phyloP scores from a whole-genome alignment of 2,329 filamentous ascomycete species.

The Xylaria sp. region DNA sequence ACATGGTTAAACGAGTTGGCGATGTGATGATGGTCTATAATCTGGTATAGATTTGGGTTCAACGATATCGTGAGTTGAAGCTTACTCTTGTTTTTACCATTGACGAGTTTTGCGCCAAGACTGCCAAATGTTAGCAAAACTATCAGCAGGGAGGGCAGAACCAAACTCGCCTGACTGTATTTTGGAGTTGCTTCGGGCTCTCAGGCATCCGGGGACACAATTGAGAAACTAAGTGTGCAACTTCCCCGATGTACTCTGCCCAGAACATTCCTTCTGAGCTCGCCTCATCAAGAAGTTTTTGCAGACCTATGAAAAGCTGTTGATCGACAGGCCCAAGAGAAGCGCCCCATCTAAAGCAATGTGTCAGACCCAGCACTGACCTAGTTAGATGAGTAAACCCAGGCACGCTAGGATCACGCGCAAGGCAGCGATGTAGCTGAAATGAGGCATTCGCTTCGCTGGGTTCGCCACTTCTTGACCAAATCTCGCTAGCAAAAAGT shows the following conservation, averaged over 20 bases:
- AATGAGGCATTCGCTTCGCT: slow-evolving; percentile 65
- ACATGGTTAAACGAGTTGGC: slow-evolving; percentile 35
- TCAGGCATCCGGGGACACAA: slow-evolving; percentile 51
- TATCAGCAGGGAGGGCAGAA: neutral
- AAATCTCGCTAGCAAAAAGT: slow-evolving; percentile 57
- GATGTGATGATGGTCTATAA: slow-evolving; percentile 33
- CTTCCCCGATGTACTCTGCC: slow-evolving; percentile 58
- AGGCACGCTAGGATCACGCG: slow-evolving; percentile 70
- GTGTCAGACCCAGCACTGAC: slow-evolving; percentile 71
- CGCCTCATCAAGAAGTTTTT: slow-evolving; percentile 47
- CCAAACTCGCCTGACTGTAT: slow-evolving; percentile 48
- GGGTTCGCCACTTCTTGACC: slow-evolving; percentile 56
- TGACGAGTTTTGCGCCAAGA: slow-evolving; percentile 28
- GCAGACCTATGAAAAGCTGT: slow-evolving; percentile 50
- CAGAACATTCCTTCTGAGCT: slow-evolving; percentile 53
- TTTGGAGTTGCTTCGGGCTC: slow-evolving; percentile 42
- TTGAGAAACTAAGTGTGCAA: slow-evolving; percentile 51
- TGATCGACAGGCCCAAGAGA: slow-evolving; percentile 57
- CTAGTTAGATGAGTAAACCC: slow-evolving; percentile 76
- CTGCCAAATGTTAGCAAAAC: slow-evolving; percentile 32
- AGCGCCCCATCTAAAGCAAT: slow-evolving; percentile 77
- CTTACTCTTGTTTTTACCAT: slow-evolving; percentile 39
- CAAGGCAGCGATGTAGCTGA: slow-evolving; percentile 74
- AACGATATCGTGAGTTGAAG: slow-evolving; percentile 37
- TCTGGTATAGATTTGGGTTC: slow-evolving; percentile 24